Percentiles rank a stretch among this genome's conserved stretches.
phyloP scores from a whole-genome alignment of 805 yeast genomes.

The Barnettozyma californica region DNA sequence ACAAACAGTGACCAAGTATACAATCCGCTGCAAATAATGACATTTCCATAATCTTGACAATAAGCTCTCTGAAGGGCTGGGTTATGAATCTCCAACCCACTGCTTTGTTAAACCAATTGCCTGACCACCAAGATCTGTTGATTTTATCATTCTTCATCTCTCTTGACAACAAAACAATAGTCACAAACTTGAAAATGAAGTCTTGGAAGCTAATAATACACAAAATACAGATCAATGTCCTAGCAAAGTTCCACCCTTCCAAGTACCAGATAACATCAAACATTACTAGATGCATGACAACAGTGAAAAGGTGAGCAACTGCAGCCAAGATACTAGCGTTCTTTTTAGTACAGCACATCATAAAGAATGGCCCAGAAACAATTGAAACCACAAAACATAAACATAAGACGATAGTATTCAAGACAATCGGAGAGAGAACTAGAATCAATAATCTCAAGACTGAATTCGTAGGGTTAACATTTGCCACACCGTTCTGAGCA shows the following conservation, averaged over 20 bases:
- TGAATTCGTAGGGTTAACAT: slow-evolving; percentile 48
- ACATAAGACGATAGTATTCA: slow-evolving; percentile 29
- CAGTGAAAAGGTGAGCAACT: slow-evolving; percentile 47
- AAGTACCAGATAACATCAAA: slow-evolving; percentile 63
- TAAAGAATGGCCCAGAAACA: slow-evolving; percentile 43
- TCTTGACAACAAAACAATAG: slow-evolving; percentile 47
- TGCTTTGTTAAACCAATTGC: slow-evolving; percentile 59
- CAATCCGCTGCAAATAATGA: slow-evolving; percentile 65
- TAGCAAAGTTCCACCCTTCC: slow-evolving; percentile 61
- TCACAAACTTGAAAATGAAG: slow-evolving; percentile 46
- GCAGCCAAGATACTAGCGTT: slow-evolving; percentile 53
- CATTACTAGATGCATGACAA: slow-evolving; percentile 45
- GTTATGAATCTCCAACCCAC: slow-evolving; percentile 56
- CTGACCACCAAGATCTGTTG: slow-evolving; percentile 77
- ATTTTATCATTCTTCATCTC: slow-evolving; percentile 58
- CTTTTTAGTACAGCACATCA: slow-evolving; percentile 33
- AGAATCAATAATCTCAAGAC: slow-evolving; percentile 55
- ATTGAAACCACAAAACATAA: slow-evolving; percentile 40
- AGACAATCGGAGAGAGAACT: slow-evolving; percentile 42
- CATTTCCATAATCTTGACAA: slow-evolving; percentile 61
- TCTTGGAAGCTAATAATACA: slow-evolving; percentile 51
- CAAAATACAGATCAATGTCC: slow-evolving; percentile 57
- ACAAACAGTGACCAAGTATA: slow-evolving; percentile 50
- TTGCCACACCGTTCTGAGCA: slow-evolving; percentile 75
- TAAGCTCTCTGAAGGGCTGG: slow-evolving; percentile 60